phyloP scores from a whole-genome alignment of 371 early-diverging fungal species.

The Chytridiales sp. region DNA sequence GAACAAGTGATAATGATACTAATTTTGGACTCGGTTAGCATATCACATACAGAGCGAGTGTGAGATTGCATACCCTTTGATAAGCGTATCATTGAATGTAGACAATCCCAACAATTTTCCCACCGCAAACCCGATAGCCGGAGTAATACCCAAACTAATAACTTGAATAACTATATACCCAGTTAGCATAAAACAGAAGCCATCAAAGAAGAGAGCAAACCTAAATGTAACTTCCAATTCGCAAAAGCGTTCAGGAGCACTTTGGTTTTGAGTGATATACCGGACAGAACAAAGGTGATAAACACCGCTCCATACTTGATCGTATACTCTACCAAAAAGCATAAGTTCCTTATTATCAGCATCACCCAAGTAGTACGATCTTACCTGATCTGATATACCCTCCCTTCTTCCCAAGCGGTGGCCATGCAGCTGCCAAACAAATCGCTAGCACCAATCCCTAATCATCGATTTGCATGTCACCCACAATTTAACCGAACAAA shows the following conservation, averaged over 20 bases:
- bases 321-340: slow-evolving; percentile 59
- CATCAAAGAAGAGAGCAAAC: slow-evolving; percentile 13
- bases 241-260: slow-evolving; percentile 61
- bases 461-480: not conserved
- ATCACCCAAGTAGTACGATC: not conserved
- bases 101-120: slow-evolving; percentile 52
- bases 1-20: slow-evolving; percentile 63
- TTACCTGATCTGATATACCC: slow-evolving; percentile 49
- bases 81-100: slow-evolving; percentile 53
- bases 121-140: slow-evolving; percentile 63
- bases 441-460: slow-evolving; percentile 64
- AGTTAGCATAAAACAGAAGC: not conserved
- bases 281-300: slow-evolving; percentile 71
- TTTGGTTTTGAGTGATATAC: slow-evolving; percentile 65
- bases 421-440: slow-evolving; percentile 65
- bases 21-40: not conserved
- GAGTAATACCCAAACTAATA: slow-evolving; percentile 63
- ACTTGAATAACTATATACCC: slow-evolving; percentile 53
- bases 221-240: slow-evolving; percentile 61
- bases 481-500: not conserved
- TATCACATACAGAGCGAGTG: not conserved
- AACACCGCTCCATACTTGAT: slow-evolving; percentile 69
- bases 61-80: slow-evolving; percentile 50
- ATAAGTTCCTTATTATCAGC: not conserved
- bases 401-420: slow-evolving; percentile 59